Evolutionary conservation across 2,329 filamentous ascomycete genomes (phyloP), one percentile per base, ranked within the genome.

Genomic region (Knufia fluminis): DNA sequence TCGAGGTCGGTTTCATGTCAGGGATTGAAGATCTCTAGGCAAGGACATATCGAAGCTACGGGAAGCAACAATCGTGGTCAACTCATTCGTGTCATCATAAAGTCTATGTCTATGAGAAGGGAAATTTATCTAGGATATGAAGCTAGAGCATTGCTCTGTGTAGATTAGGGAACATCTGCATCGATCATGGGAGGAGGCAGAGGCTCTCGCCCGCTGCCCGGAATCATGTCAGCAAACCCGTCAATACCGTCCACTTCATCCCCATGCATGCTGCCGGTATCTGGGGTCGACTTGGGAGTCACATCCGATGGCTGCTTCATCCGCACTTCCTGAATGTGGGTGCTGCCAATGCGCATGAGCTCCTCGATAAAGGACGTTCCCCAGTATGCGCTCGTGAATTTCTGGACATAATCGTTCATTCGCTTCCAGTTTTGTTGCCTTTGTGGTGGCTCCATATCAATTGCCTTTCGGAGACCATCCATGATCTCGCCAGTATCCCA

Each of bases 401-500:
- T 96, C 70, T 90, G 91, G 52, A 97, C 88, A 64, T 97, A 97
- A 69, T 86, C 86, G 64, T 92, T 86, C 52, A 98, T 75, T 68
- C 96, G 96, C 64, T 84, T 80, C 71, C 87, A 96, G 68, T 96
- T 96, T 50, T 83, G 74, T 52, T 83, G 81, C 47, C 89, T 82
- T 70, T 92, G 85, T 68, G 95, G 90, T 16, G 89, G 81, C 47
- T 84, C 84, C 88, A 97, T 96, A 48, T 90, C 95, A 38, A 97
- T 89, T n/a, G 91, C 88, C 57, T 95, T 89, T 67, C 96, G 86
- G 58, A 97, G 90, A 4, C 90, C 87, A 60, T 89, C 86, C 35
- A 91, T 90, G 32, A 97, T 74, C 67, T 97, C 91, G 64, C 96
- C 90, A 0, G 90, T 96, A 66, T 97, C 97, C 92, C 92, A 98